Evolutionary conservation across 2,329 filamentous ascomycete species (phyloP), one percentile per base, ranked within the genome.

Genomic region (Aspergillus neoniger): DNA sequence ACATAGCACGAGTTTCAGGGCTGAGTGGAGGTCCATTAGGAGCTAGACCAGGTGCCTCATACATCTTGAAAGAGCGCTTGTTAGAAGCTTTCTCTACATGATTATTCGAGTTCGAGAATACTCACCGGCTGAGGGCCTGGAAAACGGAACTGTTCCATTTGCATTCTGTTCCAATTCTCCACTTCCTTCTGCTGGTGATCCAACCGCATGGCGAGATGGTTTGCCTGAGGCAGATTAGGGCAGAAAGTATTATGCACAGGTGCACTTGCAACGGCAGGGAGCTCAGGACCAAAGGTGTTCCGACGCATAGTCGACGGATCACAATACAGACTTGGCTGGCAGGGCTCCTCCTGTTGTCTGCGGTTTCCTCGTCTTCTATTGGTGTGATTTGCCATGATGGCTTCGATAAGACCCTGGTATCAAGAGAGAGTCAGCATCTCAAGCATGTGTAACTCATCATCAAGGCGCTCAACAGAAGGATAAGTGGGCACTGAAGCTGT

Each of bases 111-210:
- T 1, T 25, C 12, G 21, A 48, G 15, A 30, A 9, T 36, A 53
- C 17, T n/a, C 5, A 28, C 43, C 28, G 63, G 55, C 44, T 64
- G 62, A 19, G 54, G 43, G 21, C 56, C 58, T 10, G 62, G 25
- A 12, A 59, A 64, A 4, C 64, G 57, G 47, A 59, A 61, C 21
- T 64, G 50, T 36, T 65, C 63, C n/a, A 57, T n/a, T 4, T 64
- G 58, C 36, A 64, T 30, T 44, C 41, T 59, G 50, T 55, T 60
- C 25, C 49, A 39, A 19, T 30, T 52, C 8, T 59, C 57, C 21
- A 30, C 53, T 39, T 48, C 39, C 55, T 32, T 41, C 23, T 28
- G 52, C 17, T 41, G 38, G 15, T 44, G 8, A 43, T 17, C 23
- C 39, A 43, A 25, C 23, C 32, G 53, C 25, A 47, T 36, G 12